Conservation (phyloP, 2,329 filamentous ascomycete species). For the Alternaria sp. region DNA sequence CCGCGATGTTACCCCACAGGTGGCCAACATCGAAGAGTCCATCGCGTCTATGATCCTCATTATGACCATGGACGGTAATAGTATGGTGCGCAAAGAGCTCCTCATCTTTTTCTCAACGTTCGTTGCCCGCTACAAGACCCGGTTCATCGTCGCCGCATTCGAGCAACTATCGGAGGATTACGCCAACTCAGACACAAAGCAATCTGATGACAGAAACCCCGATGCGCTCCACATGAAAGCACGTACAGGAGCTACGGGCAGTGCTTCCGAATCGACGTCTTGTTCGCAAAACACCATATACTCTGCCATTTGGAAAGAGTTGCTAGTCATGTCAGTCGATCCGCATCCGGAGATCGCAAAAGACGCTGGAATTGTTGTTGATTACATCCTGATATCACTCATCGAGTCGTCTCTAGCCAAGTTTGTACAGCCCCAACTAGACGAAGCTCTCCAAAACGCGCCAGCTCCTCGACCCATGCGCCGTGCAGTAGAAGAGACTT, state of each 20-base stretch:
- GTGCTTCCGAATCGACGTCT: conserved; percentile 17
- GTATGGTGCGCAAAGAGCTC: conserved; percentile 91
- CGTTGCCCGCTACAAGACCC: conserved; percentile 86
- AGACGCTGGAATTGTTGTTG: conserved; percentile 83
- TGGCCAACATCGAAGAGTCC: conserved; percentile 87
- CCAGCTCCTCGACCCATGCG: conserved; percentile 56
- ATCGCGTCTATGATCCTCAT: conserved; percentile 88
- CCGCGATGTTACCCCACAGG: conserved; percentile 87
- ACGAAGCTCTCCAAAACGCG: conserved; percentile 65
- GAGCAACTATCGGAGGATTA: conserved; percentile 89
- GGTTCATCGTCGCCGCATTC: conserved; percentile 89
- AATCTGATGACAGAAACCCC: conserved; percentile 31
- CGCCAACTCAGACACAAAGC: conserved; percentile 18
- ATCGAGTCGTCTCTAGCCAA: conserved; percentile 77
- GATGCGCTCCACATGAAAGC: conserved; percentile 43
- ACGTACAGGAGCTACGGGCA: conserved; percentile 19
- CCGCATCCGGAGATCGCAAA: conserved; percentile 92
- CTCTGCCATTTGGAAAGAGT: conserved; percentile 91
- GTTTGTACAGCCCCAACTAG: conserved; percentile 73
- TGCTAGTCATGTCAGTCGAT: conserved; percentile 88
- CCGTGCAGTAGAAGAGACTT: conserved; percentile 36
- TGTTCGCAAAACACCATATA: conserved; percentile 86
- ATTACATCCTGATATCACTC: conserved; percentile 80
- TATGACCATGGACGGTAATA: conserved; percentile 92
- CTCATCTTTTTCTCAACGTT: conserved; percentile 94